Evolutionary conservation across 2,329 filamentous ascomycete genomes (phyloP).

Genomic region (Aureobasidium sp.): DNA sequence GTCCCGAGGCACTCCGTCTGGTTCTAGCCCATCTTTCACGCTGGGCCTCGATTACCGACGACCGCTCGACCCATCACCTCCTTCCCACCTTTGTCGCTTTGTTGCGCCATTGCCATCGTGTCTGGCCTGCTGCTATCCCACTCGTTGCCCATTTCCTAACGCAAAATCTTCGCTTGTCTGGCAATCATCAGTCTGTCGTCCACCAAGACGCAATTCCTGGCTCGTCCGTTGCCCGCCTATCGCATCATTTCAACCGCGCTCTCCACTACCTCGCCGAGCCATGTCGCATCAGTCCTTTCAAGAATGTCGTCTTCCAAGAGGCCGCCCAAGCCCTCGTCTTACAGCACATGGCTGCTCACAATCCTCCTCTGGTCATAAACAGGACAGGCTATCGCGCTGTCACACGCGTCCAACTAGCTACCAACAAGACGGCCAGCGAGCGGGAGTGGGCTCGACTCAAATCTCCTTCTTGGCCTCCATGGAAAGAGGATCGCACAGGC

Average conservation of each 20-base stretch:
- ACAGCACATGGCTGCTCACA: slow-evolving; percentile 48
- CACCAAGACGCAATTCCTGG: neutral
- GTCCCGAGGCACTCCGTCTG: slow-evolving; percentile 36
- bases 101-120: slow-evolving; percentile 43
- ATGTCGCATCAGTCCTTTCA: slow-evolving; percentile 43
- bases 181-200: neutral
- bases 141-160: slow-evolving; percentile 18
- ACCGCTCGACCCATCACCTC: slow-evolving; percentile 17
- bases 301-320: slow-evolving; percentile 44
- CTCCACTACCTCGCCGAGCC: slow-evolving; percentile 45
- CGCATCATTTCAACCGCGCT: slow-evolving; percentile 34
- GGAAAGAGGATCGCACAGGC: slow-evolving; percentile 55
- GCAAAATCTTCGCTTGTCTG: neutral
- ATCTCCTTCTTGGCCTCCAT: slow-evolving; percentile 57
- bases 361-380: slow-evolving; percentile 50
- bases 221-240: neutral
- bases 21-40: slow-evolving; percentile 30
- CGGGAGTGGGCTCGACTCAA: slow-evolving; percentile 53
- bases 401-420: slow-evolving; percentile 50
- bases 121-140: slow-evolving; percentile 41
- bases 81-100: slow-evolving; percentile 41
- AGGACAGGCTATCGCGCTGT: slow-evolving; percentile 52
- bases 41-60: neutral
- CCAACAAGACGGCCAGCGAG: slow-evolving; percentile 50
- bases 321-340: slow-evolving; percentile 52